Conservation (phyloP, 179 eudicot genomes). For the Beta lomatogona region DNA sequence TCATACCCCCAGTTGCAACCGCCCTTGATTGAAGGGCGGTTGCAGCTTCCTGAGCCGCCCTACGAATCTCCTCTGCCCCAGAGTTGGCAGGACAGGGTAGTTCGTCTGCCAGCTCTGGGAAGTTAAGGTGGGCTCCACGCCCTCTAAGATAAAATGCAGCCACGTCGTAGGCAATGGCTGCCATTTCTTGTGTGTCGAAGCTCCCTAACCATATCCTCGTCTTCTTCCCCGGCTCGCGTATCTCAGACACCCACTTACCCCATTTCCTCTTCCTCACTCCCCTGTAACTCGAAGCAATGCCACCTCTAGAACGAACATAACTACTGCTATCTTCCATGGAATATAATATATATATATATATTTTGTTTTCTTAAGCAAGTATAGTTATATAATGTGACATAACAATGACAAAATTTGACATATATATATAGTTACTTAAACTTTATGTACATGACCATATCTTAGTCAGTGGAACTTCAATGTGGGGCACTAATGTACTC, state of each 20-base stretch:
- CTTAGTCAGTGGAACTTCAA: background rate
- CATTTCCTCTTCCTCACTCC: slow-evolving; percentile 49
- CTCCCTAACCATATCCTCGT: slow-evolving; percentile 48
- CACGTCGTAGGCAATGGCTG: slow-evolving; percentile 45
- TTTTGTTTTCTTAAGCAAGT: background rate
- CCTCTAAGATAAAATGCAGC: slow-evolving; percentile 47
- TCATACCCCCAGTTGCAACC: background rate
- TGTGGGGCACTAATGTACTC: slow-evolving; percentile 24
- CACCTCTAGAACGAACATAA: slow-evolving; percentile 20
- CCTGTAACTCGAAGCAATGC: slow-evolving; percentile 34
- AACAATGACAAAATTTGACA: background rate
- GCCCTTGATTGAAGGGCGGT: slow-evolving; percentile 11
- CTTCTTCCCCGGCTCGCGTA: slow-evolving; percentile 47
- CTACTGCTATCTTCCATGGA: slow-evolving; percentile 12
- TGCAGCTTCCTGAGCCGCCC: slow-evolving; percentile 58
- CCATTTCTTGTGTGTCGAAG: slow-evolving; percentile 49
- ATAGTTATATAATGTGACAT: background rate
- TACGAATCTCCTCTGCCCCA: slow-evolving; percentile 48
- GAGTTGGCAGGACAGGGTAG: slow-evolving; percentile 43
- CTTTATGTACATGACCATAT: background rate
- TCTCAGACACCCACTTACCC: slow-evolving; percentile 54
- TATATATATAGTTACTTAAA: background rate
- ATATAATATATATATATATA: too few relatives aligned
- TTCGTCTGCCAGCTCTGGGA: slow-evolving; percentile 41
- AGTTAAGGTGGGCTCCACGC: slow-evolving; percentile 43